Evolutionary conservation across 768 basidiomycete species (phyloP).

Genomic region (Russula olivacea): DNA sequence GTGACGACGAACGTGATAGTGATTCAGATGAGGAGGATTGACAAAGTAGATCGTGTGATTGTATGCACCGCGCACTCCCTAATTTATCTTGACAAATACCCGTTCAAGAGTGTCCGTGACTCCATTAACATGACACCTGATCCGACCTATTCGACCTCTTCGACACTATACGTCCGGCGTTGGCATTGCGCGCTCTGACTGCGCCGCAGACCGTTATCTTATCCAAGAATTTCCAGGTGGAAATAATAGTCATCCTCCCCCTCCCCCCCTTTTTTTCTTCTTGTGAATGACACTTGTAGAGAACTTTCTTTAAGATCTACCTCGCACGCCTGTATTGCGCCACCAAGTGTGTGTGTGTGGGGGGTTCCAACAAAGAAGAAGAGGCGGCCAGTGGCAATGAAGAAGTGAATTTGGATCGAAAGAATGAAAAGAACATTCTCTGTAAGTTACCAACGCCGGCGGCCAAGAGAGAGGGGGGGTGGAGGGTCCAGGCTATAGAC

Average conservation of each 20-base stretch:
- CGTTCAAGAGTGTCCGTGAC: constrained; percentile 3
- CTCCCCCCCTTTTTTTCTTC: not conserved
- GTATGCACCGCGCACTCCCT: not conserved
- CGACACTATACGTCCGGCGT: not conserved
- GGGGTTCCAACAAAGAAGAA: not conserved
- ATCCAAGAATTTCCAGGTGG: not conserved
- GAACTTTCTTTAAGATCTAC: constrained; percentile 6
- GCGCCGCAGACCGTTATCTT: not conserved
- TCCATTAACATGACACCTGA: constrained; percentile 9
- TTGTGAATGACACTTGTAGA: not conserved
- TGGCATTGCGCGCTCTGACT: not conserved
- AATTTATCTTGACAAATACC: constrained; percentile 13
- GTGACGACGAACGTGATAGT: constrained; percentile 32
- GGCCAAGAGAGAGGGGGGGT: not conserved
- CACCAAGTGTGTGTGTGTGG: not conserved
- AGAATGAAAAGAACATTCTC: not conserved
- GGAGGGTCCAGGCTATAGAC: not conserved
- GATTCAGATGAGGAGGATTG: constrained; percentile 30
- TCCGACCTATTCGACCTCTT: constrained; percentile 8
- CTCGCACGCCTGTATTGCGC: not conserved
- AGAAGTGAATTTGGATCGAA: not conserved
- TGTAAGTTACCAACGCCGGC: not conserved
- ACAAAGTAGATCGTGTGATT: constrained; percentile 9
- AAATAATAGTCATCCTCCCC: not conserved
- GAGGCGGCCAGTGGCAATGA: no score